Conservation (phyloP, 257 asterid genomes). For the Phtheirospermum japonicum region DNA sequence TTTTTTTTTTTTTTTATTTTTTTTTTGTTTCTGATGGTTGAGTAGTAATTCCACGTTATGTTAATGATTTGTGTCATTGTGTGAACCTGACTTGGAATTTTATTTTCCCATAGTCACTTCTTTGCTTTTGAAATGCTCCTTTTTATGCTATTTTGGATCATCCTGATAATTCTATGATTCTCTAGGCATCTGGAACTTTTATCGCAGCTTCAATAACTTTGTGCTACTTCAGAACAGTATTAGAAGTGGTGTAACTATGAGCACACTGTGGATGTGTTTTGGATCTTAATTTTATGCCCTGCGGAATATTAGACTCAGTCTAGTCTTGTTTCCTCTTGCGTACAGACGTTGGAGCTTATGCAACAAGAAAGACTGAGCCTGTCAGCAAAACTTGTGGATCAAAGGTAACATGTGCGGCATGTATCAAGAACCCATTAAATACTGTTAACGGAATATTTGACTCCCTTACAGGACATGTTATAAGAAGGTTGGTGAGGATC, state of each 20-base stretch:
- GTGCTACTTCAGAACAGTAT: no score
- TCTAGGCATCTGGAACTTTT: no score
- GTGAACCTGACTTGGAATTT: no score
- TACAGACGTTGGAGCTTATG: slow-evolving; percentile 77
- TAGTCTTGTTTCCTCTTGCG: slow-evolving; percentile 31
- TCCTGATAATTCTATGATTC: not conserved
- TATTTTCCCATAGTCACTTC: no score
- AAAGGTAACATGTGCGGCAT: slow-evolving; percentile 48
- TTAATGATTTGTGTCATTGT: slow-evolving; percentile 8
- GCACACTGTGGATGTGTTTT: not conserved
- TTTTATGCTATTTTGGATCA: slow-evolving; percentile 12
- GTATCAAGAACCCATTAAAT: slow-evolving; percentile 23
- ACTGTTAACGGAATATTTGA: slow-evolving; percentile 25
- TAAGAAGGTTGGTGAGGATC: slow-evolving; percentile 42
- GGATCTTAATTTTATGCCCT: slow-evolving; percentile 21
- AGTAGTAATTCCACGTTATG: slow-evolving; percentile 13
- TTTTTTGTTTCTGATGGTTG: slow-evolving; percentile 5
- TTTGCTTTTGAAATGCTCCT: slow-evolving; percentile 4
- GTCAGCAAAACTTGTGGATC: slow-evolving; percentile 55
- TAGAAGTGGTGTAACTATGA: not conserved
- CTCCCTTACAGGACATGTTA: slow-evolving; percentile 47
- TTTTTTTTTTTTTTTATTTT: no score
- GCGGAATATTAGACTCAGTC: slow-evolving; percentile 17
- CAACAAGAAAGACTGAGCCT: slow-evolving; percentile 58
- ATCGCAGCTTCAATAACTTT: no score